A percentile compares a stretch with the other conserved stretches of the same genome.
phyloP scores from a whole-genome alignment of 164 flowering plant species.

The Warburgia ugandensis region DNA sequence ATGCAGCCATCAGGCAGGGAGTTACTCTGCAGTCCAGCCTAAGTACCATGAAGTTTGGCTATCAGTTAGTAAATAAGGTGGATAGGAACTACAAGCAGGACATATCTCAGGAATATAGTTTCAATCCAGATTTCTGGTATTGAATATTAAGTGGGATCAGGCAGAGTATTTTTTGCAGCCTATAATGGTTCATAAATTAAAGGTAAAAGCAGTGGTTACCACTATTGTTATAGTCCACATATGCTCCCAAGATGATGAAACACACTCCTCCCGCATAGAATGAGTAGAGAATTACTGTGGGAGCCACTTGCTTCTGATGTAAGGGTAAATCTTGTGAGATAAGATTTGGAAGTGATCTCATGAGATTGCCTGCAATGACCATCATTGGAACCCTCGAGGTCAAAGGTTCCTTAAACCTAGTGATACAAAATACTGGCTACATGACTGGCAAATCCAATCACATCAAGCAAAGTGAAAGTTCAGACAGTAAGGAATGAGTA shows the following conservation, averaged over 20 bases:
- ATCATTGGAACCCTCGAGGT: conserved; percentile 80
- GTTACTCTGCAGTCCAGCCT: conserved; percentile 46
- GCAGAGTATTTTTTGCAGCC: too few species aligned
- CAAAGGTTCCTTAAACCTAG: conserved; percentile 88
- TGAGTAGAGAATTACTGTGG: conserved; percentile 61
- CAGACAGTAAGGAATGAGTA: too few species aligned
- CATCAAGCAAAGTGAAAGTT: too few species aligned
- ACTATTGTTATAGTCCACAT: conserved; percentile 66
- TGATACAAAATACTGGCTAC: too few species aligned
- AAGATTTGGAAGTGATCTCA: conserved; percentile 59
- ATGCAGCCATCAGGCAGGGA: conserved; percentile 89
- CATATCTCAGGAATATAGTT: too few species aligned
- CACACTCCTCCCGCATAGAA: conserved; percentile 85
- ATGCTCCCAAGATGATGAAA: conserved; percentile 85
- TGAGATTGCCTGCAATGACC: conserved; percentile 90
- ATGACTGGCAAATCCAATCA: too few species aligned
- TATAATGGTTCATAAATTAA: background rate
- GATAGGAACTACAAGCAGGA: too few species aligned
- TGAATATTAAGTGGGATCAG: too few species aligned
- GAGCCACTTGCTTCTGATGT: conserved; percentile 75
- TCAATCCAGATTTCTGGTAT: too few species aligned
- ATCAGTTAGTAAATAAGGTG: conserved; percentile 35
- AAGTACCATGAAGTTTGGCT: conserved; percentile 67
- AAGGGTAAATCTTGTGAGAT: conserved; percentile 63
- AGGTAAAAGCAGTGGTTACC: conserved; percentile 27